Evolutionary conservation across 148 eudicot genomes (phyloP), one percentile per base, ranked within the genome.

Genomic region (Chenopodium berlandieri): DNA sequence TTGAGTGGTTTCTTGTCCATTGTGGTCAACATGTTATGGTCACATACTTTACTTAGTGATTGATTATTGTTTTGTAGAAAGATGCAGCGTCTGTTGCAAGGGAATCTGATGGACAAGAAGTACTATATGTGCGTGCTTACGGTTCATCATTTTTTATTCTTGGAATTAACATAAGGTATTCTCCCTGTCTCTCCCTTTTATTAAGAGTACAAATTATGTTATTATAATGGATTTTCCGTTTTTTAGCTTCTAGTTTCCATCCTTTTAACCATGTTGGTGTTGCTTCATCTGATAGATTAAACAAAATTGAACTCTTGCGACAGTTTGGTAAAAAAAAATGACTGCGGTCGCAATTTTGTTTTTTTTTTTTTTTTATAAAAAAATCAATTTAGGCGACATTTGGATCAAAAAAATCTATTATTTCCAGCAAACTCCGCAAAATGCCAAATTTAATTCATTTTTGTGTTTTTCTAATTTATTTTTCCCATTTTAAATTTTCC

Each of bases 141-240:
- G 98, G 97, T 82, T 91, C 97, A 81, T 92, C 95, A 69, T 96
- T 91, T 86, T 91, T 92, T 85, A 90, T 91, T 46, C 94, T 96
- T 82, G 98, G 98, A 81, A 94, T 96, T 83, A 92, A 91, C 83
- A 89, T 96, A 87, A 92, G 99, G 99, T 96, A 71, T 90, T 63
- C 63, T 64, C 70, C 70, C 75, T 74, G 32, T 50, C 13, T 69
- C 75, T 22, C 23, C 13, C 44, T 12, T 52, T 37, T 40, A 46
- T 16, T 32, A 52, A 79, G 77, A 46, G 23, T 52, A 58, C 11
- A 70, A 22, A 27, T 82, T 34, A 63, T 71, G 64, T 1, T 8
- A 20, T 67, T 23, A 25, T 37, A 23, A 27, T 40, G 60, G 30
- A 44, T 19, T 23, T 10, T 69, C 4, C 27, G 14, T 31, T n/a